Evolutionary conservation across 139 green algal species (phyloP), one percentile per base, ranked within the genome.

Genomic region (Chlorella sp.): DNA sequence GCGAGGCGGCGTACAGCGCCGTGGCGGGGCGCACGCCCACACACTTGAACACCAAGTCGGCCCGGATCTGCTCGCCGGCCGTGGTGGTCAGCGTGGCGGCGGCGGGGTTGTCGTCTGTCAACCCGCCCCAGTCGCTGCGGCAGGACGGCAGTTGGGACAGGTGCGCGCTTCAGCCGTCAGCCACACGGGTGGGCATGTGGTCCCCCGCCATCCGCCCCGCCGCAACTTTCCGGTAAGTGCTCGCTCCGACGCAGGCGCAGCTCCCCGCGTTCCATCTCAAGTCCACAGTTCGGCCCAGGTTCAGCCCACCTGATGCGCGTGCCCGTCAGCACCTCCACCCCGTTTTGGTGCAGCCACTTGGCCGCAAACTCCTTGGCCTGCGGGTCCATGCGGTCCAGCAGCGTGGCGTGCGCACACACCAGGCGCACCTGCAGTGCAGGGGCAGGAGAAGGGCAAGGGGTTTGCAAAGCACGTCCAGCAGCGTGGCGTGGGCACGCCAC

Each of bases 71-170:
- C 3, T 34, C 32, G 17, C 74, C 74, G 19, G 30, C 69, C n/a
- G 74, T 54, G 34, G 74, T 81, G 13, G 16, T 48, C 17, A 81
- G 48, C 17, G 48, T 81, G 74, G 74, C 74, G 0, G 74, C 14
- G 0, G 48, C 34, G 16, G 74, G 74, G 16, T 32, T 0, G 32
- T 51, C 74, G 48, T 81, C 74, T 3, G 48, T 34, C 19, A 81
- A 34, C n/a, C 74, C 74, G 34, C 74, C 74, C 74, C 74, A 81
- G 48, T 81, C 74, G 51, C 74, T 81, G 74, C 74, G 13, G 17
- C 13, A 41, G 46, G 26, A 65, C 28, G 70, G 22, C 0, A 32
- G 34, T 30, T 46, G 36, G 20, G 3, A 34, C 56, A 65, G 56
- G 56, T 20, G 7, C 22, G 22, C 3, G 3, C 9, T n/a, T 30